A percentile compares a stretch with the other conserved stretches of the same genome.
These are phyloP conservation scores for Styphnolobium japonicum DNA, from an alignment of 306 rosid species.

Conservation along the genomic window DNA sequence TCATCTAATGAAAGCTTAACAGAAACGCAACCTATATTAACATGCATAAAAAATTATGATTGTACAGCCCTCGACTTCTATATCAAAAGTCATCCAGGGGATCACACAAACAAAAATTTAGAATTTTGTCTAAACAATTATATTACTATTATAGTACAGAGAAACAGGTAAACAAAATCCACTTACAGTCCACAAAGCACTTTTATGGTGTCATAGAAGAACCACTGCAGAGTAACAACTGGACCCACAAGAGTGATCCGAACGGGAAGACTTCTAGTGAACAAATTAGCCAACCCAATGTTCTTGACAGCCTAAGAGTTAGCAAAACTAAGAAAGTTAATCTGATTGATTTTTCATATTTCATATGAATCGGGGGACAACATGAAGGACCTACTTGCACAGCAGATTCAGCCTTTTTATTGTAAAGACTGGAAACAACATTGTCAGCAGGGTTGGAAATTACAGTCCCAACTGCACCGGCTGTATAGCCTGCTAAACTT, in stretches of 20 bases:
- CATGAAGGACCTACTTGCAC: slow-evolving; percentile 49
- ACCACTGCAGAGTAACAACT: slow-evolving; percentile 71
- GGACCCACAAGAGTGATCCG: slow-evolving; percentile 66
- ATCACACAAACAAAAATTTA: neutral
- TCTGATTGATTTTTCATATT: neutral
- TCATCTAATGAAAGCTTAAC: neutral
- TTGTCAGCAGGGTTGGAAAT: slow-evolving; percentile 78
- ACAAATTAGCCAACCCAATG: slow-evolving; percentile 57
- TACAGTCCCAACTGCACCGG: slow-evolving; percentile 60
- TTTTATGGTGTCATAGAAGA: slow-evolving; percentile 71
- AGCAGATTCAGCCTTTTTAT: slow-evolving; percentile 54
- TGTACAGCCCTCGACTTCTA: neutral
- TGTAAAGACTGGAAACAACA: slow-evolving; percentile 59
- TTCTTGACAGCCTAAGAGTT: slow-evolving; percentile 59
- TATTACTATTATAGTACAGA: neutral
- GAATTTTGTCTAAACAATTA: neutral
- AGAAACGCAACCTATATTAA: neutral
- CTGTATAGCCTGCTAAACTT: slow-evolving; percentile 64
- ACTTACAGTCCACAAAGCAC: slow-evolving; percentile 72
- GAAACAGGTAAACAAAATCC: neutral
- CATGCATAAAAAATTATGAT: neutral
- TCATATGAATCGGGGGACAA: slow-evolving; percentile 3
- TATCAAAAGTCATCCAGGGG: neutral
- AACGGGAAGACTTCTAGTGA: slow-evolving; percentile 74
- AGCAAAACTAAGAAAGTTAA: neutral